A percentile compares a stretch with the other conserved stretches of the same genome.
These are phyloP conservation scores for Fusarium protoensiforme DNA, from an alignment of 2,329 filamentous ascomycete genomes.

Conservation along the genomic window DNA sequence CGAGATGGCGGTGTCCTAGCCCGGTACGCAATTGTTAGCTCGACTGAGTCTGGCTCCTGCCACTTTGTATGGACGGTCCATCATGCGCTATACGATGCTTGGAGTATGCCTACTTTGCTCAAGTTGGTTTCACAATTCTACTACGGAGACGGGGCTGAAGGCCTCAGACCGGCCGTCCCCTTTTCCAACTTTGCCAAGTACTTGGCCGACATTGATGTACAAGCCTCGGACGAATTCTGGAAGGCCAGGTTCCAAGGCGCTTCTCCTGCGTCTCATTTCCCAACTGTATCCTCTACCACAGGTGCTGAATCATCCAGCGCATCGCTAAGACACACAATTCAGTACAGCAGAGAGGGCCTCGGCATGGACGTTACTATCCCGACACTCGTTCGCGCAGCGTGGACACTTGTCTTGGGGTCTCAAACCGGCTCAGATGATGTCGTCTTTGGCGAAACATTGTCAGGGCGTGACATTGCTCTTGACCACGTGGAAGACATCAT, in stretches of 20 bases:
- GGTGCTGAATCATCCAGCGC: neutral
- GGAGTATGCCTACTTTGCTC: conserved; percentile 34
- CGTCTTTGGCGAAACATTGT: conserved; percentile 27
- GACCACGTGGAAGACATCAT: conserved; percentile 20
- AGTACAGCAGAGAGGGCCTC: neutral
- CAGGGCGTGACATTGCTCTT: conserved; percentile 26
- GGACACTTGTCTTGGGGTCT: conserved; percentile 16
- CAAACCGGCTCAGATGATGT: conserved; percentile 30
- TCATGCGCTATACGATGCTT: conserved; percentile 38
- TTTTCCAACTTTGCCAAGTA: conserved; percentile 33
- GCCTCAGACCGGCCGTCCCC: neutral
- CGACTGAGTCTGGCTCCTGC: neutral
- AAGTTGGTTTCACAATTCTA: conserved; percentile 19
- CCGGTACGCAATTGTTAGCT: conserved; percentile 13
- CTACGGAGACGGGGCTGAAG: neutral
- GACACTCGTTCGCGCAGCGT: conserved; percentile 24
- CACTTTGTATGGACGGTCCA: conserved; percentile 35
- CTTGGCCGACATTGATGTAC: conserved; percentile 1
- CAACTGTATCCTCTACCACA: neutral
- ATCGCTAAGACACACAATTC: neutral
- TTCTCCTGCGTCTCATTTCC: conserved; percentile 16
- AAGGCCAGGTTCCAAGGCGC: conserved; percentile 6
- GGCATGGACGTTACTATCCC: conserved; percentile 19
- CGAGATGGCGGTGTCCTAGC: conserved; percentile 24
- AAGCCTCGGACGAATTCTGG: conserved; percentile 27